These are phyloP conservation scores for Paragyromitra xinjiangensis DNA, from an alignment of 495 filamentous ascomycete species.

Conservation along the genomic window DNA sequence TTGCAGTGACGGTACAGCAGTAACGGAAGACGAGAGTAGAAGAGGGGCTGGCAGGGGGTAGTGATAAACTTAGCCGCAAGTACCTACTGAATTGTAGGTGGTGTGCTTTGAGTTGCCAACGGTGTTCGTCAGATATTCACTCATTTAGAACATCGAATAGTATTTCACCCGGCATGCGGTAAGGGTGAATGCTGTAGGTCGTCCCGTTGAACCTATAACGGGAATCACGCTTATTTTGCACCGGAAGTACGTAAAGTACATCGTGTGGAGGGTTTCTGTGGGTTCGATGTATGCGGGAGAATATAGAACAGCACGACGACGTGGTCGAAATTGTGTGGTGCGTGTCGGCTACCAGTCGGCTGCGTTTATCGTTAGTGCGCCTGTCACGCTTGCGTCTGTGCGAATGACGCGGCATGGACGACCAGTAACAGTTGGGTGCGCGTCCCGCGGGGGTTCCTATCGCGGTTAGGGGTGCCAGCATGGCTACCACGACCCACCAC, in stretches of 20 bases:
- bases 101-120: neutral
- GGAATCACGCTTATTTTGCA: conserved; percentile 22
- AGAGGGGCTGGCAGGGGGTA: conserved; percentile 1
- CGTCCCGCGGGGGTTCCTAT: neutral
- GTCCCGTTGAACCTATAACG: conserved; percentile 20
- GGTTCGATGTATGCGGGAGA: neutral
- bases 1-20: conserved; percentile 2
- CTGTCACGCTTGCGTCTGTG: conserved; percentile 17
- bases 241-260: conserved; percentile 19
- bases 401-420: neutral
- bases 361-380: conserved; percentile 13
- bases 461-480: conserved; percentile 14
- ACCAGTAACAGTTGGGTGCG: neutral
- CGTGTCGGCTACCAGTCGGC: conserved; percentile 18
- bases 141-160: neutral
- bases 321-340: conserved; percentile 31
- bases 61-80: conserved; percentile 28
- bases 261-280: neutral
- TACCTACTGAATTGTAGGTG: conserved; percentile 20
- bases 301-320: conserved; percentile 11
- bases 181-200: conserved; percentile 9
- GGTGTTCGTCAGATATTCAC: conserved; percentile 8
- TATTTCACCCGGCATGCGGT: conserved; percentile 32
- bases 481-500: neutral
- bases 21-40: conserved; percentile 24